phyloP scores from a whole-genome alignment of 139 green algal genomes.

The Micractinium sp. region DNA sequence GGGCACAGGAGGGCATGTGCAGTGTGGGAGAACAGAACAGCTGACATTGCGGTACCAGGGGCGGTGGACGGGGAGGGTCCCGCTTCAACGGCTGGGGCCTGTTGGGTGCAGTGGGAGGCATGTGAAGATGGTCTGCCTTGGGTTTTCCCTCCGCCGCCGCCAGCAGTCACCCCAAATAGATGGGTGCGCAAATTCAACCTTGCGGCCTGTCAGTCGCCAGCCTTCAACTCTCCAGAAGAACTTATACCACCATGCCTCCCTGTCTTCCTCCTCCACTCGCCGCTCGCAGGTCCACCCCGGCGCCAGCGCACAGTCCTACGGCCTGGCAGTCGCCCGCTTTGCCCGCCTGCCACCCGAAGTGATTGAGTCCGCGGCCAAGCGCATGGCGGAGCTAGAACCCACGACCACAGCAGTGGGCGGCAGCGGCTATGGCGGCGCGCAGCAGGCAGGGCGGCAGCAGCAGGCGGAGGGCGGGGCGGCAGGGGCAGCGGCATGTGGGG shows the following conservation, averaged over 20 bases:
- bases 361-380: conserved; percentile 71
- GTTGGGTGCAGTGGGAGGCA: too few relatives aligned
- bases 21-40: not conserved
- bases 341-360: conserved; percentile 88
- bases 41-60: not conserved
- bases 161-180: too few relatives aligned
- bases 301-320: conserved; percentile 93
- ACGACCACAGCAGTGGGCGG: not conserved
- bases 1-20: not conserved
- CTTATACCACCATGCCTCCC: not conserved
- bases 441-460: not conserved
- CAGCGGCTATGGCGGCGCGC: not conserved
- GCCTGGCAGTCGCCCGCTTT: conserved; percentile 94
- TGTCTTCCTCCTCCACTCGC: not conserved
- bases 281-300: conserved; percentile 65
- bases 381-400: conserved; percentile 77
- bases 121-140: too few relatives aligned
- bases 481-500: not conserved
- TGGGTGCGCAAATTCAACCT: too few relatives aligned
- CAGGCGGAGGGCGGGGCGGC: conserved; percentile 24
- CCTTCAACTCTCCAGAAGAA: too few relatives aligned
- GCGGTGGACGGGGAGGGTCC: too few relatives aligned
- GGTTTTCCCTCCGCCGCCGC: too few relatives aligned
- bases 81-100: too few relatives aligned
- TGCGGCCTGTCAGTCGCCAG: too few relatives aligned